A percentile compares a stretch with the other conserved stretches of the same genome.
Evolutionary conservation across 306 rosid genomes (phyloP).

Genomic region (Lathyrus tuberosus): DNA sequence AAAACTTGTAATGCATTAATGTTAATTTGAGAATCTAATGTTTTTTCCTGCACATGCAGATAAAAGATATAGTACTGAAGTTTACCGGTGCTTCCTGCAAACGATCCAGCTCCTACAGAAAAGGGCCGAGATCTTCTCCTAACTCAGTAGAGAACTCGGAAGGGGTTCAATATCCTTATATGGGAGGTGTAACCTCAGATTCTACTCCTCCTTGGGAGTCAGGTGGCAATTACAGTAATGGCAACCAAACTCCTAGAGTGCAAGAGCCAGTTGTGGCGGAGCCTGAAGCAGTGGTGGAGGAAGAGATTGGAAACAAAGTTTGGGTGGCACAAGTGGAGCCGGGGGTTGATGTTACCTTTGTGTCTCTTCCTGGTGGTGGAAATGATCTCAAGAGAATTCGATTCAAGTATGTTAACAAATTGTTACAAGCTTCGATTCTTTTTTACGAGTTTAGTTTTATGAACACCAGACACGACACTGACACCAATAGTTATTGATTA

Average conservation of each 20-base stretch:
- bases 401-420: slow-evolving; percentile 59
- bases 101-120: slow-evolving; percentile 65
- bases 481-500: background rate
- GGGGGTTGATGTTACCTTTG: slow-evolving; percentile 80
- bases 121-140: slow-evolving; percentile 69
- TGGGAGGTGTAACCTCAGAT: slow-evolving; percentile 79
- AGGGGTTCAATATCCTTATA: slow-evolving; percentile 78
- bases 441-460: background rate
- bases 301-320: slow-evolving; percentile 67
- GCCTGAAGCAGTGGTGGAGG: slow-evolving; percentile 66
- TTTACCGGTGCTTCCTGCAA: slow-evolving; percentile 68
- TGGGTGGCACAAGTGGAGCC: slow-evolving; percentile 99
- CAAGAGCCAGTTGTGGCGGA: slow-evolving; percentile 49
- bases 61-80: slow-evolving; percentile 90
- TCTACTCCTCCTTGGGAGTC: slow-evolving; percentile 93
- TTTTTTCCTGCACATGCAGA: slow-evolving; percentile 47
- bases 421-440: background rate
- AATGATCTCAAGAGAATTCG: slow-evolving; percentile 88
- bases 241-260: slow-evolving; percentile 59
- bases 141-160: slow-evolving; percentile 76
- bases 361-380: slow-evolving; percentile 89
- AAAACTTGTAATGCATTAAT: background rate
- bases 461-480: background rate
- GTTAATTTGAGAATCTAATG: background rate
- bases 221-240: slow-evolving; percentile 43